phyloP scores from a whole-genome alignment of 2,329 filamentous ascomycete genomes.

The Cladosporium sp. region DNA sequence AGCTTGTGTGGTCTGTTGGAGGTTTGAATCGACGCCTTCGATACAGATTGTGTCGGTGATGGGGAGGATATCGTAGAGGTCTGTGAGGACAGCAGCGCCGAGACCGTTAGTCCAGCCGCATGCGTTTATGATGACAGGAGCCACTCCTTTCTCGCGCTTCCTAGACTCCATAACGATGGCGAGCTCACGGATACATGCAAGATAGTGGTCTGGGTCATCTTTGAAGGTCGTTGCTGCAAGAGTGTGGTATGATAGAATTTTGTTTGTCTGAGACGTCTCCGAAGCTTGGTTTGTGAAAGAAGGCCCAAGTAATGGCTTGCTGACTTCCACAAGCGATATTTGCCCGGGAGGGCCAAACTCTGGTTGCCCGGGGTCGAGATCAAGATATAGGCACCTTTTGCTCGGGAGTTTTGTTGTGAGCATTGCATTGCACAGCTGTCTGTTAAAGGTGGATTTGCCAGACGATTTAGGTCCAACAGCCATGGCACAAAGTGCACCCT shows the following conservation, averaged over 20 bases:
- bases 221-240: conserved; percentile 67
- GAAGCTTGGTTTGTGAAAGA: conserved; percentile 64
- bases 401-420: conserved; percentile 51
- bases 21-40: conserved; percentile 62
- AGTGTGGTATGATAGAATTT: conserved; percentile 64
- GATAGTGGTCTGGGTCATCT: conserved; percentile 67
- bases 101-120: conserved; percentile 74
- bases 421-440: conserved; percentile 66
- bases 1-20: conserved; percentile 31
- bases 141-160: conserved; percentile 10
- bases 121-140: conserved; percentile 70
- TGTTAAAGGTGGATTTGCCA: conserved; percentile 75
- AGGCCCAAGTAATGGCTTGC: conserved; percentile 63
- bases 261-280: conserved; percentile 29
- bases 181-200: conserved; percentile 65
- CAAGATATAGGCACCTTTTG: conserved; percentile 57
- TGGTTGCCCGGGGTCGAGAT: conserved; percentile 76
- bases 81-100: conserved; percentile 64
- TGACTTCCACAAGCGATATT: conserved; percentile 66
- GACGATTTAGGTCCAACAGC: conserved; percentile 71
- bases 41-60: conserved; percentile 69
- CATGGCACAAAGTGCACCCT: conserved; percentile 47
- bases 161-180: conserved; percentile 32
- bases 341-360: conserved; percentile 72
- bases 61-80: conserved; percentile 56